Evolutionary conservation across 208 protist genomes (phyloP).

Genomic region (Ichthyophonus hoferi): DNA sequence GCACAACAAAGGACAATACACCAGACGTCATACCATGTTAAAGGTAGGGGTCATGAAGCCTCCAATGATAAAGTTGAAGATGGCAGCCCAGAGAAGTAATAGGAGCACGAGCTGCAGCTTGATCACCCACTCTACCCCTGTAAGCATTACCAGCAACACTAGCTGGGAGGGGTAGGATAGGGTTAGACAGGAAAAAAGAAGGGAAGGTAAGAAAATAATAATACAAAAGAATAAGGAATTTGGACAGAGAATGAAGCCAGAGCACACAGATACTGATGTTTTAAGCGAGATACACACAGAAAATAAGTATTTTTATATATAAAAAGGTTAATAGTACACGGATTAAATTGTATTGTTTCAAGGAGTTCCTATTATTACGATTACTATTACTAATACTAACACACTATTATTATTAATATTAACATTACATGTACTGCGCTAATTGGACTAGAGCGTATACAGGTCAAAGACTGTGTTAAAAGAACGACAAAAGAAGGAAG

Average conservation of each 20-base stretch:
- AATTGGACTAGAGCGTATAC: no score
- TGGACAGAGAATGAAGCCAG: neutral
- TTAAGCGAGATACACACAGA: no score
- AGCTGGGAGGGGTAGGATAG: no score
- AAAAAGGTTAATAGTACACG: no score
- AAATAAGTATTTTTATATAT: no score
- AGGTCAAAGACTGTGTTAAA: no score
- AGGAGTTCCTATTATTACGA: no score
- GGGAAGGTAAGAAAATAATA: neutral
- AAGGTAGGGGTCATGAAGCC: constrained; percentile 25
- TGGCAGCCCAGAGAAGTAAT: neutral
- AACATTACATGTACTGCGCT: no score
- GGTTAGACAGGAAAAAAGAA: neutral
- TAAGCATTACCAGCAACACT: neutral
- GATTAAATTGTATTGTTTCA: no score
- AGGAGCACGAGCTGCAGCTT: constrained; percentile 34
- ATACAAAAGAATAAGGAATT: neutral
- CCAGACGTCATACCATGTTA: neutral
- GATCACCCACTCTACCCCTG: constrained; percentile 9
- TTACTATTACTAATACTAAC: no score
- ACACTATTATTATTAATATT: no score
- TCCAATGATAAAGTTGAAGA: constrained; percentile 20
- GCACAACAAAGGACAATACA: neutral
- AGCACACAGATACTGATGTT: neutral
- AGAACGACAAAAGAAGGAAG: no score